Percentiles rank a stretch among this genome's conserved stretches.
Conservation (phyloP, 2,329 filamentous ascomycete species). For the Metarhizium album region DNA sequence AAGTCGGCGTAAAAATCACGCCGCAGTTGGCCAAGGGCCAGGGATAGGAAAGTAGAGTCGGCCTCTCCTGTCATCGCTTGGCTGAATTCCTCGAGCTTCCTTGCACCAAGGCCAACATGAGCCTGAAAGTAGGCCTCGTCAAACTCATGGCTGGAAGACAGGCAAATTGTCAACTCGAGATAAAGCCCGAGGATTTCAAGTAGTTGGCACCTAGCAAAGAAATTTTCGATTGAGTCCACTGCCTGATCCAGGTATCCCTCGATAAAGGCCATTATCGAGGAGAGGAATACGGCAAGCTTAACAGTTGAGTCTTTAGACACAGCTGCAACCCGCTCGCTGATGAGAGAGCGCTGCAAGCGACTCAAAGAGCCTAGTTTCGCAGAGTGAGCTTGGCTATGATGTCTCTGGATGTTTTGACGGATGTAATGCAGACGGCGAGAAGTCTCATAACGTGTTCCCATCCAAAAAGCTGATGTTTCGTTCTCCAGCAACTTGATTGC, state of each 20-base stretch:
- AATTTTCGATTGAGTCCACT: constrained; percentile 10
- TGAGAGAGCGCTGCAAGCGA: constrained; percentile 48
- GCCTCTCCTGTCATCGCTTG: constrained; percentile 13
- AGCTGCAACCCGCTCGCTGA: constrained; percentile 41
- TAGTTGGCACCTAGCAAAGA: constrained; percentile 13
- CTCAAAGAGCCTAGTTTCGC: constrained; percentile 44
- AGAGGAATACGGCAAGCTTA: constrained; percentile 40
- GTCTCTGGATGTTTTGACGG: constrained; percentile 28
- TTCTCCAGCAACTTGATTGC: constrained; percentile 35
- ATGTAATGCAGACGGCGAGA: constrained; percentile 33
- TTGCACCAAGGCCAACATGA: constrained; percentile 42
- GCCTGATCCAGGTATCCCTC: constrained; percentile 31
- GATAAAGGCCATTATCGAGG: constrained; percentile 29
- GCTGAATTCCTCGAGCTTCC: constrained; percentile 27
- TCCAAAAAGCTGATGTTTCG: constrained; percentile 31
- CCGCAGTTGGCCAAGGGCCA: constrained; percentile 32
- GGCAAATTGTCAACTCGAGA: constrained; percentile 41
- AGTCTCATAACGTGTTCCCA: constrained; percentile 41
- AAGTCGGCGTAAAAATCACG: constrained; percentile 58
- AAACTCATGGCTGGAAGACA: constrained; percentile 36
- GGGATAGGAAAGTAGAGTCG: constrained; percentile 26
- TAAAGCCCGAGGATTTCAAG: constrained; percentile 36
- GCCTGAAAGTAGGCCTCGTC: constrained; percentile 56
- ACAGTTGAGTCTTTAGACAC: constrained; percentile 52
- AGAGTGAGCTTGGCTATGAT: constrained; percentile 31